Evolutionary conservation across 1,139 yeast genomes (phyloP), one percentile per base, ranked within the genome.

Genomic region (Suhomyces ambrosiae): DNA sequence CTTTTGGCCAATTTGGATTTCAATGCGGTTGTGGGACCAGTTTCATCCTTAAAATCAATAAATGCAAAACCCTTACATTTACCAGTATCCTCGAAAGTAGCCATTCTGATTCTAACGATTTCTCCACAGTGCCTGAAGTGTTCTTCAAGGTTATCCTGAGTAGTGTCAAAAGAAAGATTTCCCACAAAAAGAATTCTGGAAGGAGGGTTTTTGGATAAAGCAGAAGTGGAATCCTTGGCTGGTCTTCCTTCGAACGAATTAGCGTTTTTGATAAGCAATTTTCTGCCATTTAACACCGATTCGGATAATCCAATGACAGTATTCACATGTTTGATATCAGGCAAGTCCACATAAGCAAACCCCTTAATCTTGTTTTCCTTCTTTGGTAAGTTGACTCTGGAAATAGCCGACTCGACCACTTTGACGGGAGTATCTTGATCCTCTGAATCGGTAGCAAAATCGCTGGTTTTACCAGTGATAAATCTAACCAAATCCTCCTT

Each of bases 21-120:
- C 46, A 92, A 69, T 0, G 97, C 97, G 30, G 73, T 71, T 0
- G 95, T 86, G 29, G 97, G 90, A 3, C 94, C 90, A 21, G 76
- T 78, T 47, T 84, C 86, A 48, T 82, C 83, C 49, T 71, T 76
- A 65, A 90, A 92, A 61, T 92, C 98, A 27, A 92, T 67, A 56
- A 92, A 92, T 1, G 96, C 92, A 70, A 90, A 92, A 2, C 98
- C 98, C 61, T 92, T 92, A 68, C 97, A 92, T 59, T 89, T 90
- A 1, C 97, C 97, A 28, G 86, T 71, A 56, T 92, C 98, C 64
- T 92, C 92, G 61, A 92, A 92, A 7, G 98, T 90, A 2, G 97
- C 97, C 95, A 90, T 90, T 60, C 98, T 78, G 38, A 90, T 79
- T 50, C 78, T 80, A 22, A 74, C 66, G 41, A 89, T 89, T 44